Base-by-base conservation (phyloP, 2,329 filamentous ascomycete species). In the Curvularia verruculosa region DNA sequence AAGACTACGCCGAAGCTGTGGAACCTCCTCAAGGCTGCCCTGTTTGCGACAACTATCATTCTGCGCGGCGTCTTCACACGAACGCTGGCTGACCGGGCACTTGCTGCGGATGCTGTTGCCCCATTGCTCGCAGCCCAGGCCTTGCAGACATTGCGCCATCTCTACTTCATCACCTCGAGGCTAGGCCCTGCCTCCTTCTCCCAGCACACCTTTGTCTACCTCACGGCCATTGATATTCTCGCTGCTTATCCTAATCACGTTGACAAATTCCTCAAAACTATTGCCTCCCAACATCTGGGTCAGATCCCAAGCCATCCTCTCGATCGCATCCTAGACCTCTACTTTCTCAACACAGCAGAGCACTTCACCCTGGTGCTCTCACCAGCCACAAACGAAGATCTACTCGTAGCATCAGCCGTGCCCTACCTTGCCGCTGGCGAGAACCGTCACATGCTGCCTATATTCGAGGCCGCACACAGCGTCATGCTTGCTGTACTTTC, bases 391-490 rank as follows among this genome's bases (percentile, higher is more conserved):
- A 91, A 87, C 67, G 90, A 96, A 66, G 81, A 85, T 2, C 81
- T 96, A 1, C 84, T 96, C 15, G 81, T 96, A 50, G 84, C 87
- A 31, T 88, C 91, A 1, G 89, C 92, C 6, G 84, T 86, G 5
- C 84, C 89, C 0, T 95, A 96, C 71, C 85, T 97, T 3, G 81
- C 82, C 41, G 78, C 84, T n/a, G 84, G 60, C 18, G 81, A 81
- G 18, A 83, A 86, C 61, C 77, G 79, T 21, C 78, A 84, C 44
- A 80, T 90, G 9, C 77, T 88, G 2, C 83, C 87, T 39, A 86
- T 96, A n/a, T 96, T 96, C 67, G 93, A 97, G 76, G 87, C 93
- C 1, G 91, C 92, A 0, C 93, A 97, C 77, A 90, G 89, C 63
- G 86, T 93, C 40, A 85, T 91, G 63, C 84, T 97, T 5, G 87